Percentiles rank a stretch among this genome's conserved stretches.
These are phyloP conservation scores for Gonium pectorale DNA, from an alignment of 139 green algal genomes.

Conservation along the genomic window DNA sequence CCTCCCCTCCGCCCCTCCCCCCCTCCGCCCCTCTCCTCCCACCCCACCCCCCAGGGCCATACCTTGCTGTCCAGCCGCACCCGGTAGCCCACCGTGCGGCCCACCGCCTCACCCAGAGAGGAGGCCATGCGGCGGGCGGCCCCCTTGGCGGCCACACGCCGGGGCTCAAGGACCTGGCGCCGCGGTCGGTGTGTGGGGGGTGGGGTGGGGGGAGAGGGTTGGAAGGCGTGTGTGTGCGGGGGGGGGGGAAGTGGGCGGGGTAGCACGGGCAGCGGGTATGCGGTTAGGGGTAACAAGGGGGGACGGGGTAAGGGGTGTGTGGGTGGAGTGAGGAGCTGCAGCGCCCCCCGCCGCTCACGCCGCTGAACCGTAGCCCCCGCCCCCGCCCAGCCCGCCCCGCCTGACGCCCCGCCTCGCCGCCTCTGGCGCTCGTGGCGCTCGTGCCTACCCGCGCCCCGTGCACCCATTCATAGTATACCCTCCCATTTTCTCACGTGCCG, in stretches of 20 bases:
- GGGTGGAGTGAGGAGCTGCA: no score
- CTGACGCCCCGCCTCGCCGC: no score
- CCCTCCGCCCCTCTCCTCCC: background rate
- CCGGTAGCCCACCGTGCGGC: constrained; percentile 60
- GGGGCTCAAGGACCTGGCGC: constrained; percentile 75
- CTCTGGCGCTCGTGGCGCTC: no score
- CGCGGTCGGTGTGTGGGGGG: no score
- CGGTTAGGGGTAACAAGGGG: background rate
- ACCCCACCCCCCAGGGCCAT: background rate
- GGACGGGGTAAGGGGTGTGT: background rate
- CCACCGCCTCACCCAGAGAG: constrained; percentile 64
- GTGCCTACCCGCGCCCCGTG: no score
- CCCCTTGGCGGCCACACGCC: constrained; percentile 74
- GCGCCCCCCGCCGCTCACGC: no score
- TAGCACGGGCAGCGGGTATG: background rate
- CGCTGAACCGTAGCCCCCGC: no score
- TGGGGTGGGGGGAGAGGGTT: background rate
- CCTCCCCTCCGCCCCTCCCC: background rate
- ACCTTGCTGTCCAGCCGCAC: constrained; percentile 65
- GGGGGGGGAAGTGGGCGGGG: background rate
- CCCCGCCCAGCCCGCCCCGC: no score
- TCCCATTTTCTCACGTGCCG: no score
- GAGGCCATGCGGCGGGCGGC: constrained; percentile 75
- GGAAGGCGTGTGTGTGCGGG: background rate
- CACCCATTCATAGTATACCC: no score